Percentiles rank a stretch among this genome's conserved stretches.
Evolutionary conservation across 179 eudicot species (phyloP).

Genomic region (Beta macrorhiza): DNA sequence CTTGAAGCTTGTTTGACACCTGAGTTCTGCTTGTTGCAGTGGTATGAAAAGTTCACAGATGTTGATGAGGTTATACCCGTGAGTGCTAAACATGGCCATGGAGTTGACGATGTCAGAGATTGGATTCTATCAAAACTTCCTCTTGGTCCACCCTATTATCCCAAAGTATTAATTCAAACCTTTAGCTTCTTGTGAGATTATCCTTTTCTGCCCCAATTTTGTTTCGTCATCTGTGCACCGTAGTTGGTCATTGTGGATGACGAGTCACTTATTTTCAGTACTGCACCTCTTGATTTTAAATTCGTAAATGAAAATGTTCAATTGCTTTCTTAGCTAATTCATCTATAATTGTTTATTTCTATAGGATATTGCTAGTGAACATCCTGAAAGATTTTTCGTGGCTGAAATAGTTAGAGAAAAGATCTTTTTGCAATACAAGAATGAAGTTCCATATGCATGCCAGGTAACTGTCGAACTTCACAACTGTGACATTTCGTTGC

Average conservation of each 20-base stretch:
- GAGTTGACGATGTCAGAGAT: constrained; percentile 90
- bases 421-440: constrained; percentile 86
- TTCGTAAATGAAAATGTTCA: background rate
- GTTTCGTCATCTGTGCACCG: background rate
- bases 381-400: constrained; percentile 95
- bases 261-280: background rate
- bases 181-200: constrained; percentile 12
- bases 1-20: constrained; percentile 10
- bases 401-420: constrained; percentile 92
- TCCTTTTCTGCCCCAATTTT: background rate
- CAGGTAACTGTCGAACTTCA: constrained; percentile 49
- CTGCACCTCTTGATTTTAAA: background rate
- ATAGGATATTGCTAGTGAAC: constrained; percentile 94
- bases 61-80: constrained; percentile 98
- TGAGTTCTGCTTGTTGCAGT: constrained; percentile 44
- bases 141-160: constrained; percentile 76
- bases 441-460: constrained; percentile 95
- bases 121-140: constrained; percentile 98
- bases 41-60: constrained; percentile 90
- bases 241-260: background rate
- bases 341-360: background rate
- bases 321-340: background rate
- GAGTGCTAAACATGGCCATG: constrained; percentile 95
- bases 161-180: constrained; percentile 56
- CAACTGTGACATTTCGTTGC: constrained; percentile 2